Evolutionary conservation across 192 early-diverging fungal species (phyloP).

Genomic region (Rhizophagus clarus): DNA sequence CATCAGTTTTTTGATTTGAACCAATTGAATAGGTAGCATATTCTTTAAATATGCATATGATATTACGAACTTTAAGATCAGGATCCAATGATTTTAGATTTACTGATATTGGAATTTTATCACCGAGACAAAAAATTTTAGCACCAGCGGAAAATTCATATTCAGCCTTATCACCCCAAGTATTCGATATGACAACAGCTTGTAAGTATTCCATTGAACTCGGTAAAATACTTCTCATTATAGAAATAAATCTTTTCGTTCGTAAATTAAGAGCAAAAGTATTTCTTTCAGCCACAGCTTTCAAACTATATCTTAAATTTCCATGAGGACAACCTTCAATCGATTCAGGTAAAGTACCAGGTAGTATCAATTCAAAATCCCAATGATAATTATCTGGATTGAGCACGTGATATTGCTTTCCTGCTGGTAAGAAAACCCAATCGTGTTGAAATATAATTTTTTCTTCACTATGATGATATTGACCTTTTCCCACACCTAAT

Average conservation of each 20-base stretch:
- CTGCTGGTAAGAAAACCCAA: slow-evolving; percentile 52
- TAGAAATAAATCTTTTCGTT: slow-evolving; percentile 33
- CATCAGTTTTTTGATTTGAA: slow-evolving; percentile 11
- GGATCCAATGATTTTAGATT: slow-evolving; percentile 47
- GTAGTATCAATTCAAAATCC: slow-evolving; percentile 57
- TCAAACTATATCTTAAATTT: slow-evolving; percentile 50
- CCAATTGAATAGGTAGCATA: slow-evolving; percentile 47
- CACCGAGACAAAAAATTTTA: slow-evolving; percentile 53
- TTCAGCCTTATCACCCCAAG: slow-evolving; percentile 55
- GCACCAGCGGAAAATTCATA: slow-evolving; percentile 60
- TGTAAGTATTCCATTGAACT: slow-evolving; percentile 50
- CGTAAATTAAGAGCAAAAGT: slow-evolving; percentile 53
- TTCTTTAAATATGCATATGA: slow-evolving; percentile 58
- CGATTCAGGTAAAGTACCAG: slow-evolving; percentile 62
- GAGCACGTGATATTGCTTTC: slow-evolving; percentile 40
- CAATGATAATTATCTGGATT: slow-evolving; percentile 40
- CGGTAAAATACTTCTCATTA: slow-evolving; percentile 52
- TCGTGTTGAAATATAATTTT: slow-evolving; percentile 48
- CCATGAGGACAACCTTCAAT: slow-evolving; percentile 49
- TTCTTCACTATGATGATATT: slow-evolving; percentile 36
- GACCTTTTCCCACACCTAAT: slow-evolving; percentile 24
- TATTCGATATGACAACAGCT: slow-evolving; percentile 53
- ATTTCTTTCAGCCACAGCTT: slow-evolving; percentile 55
- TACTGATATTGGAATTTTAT: slow-evolving; percentile 50
- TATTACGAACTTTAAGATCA: slow-evolving; percentile 43